Evolutionary conservation across 2,329 filamentous ascomycete species (phyloP).

Genomic region (Pseudogymnoascus sp.): DNA sequence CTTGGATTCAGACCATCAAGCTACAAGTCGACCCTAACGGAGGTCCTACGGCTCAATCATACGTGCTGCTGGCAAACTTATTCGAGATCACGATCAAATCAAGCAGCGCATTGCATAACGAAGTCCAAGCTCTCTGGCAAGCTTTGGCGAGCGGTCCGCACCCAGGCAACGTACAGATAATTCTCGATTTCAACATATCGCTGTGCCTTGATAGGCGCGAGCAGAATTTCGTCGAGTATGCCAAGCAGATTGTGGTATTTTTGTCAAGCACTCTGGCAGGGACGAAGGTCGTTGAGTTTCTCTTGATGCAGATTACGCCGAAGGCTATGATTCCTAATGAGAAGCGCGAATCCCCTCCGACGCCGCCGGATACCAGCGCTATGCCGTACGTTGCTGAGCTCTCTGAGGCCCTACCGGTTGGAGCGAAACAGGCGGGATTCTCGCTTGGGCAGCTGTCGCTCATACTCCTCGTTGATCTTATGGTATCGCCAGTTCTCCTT

Average conservation of each 20-base stretch:
- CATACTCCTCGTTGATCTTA: conserved; percentile 88
- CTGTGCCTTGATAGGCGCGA: conserved; percentile 89
- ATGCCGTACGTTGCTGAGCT: conserved; percentile 89
- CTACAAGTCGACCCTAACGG: conserved; percentile 86
- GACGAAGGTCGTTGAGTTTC: conserved; percentile 86
- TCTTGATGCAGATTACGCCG: conserved; percentile 82
- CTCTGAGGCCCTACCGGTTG: conserved; percentile 67
- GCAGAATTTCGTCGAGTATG: conserved; percentile 96
- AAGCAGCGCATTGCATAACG: conserved; percentile 80
- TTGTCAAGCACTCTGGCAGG: conserved; percentile 78
- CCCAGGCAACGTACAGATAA: conserved; percentile 85
- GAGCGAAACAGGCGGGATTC: conserved; percentile 85
- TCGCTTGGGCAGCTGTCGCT: conserved; percentile 88
- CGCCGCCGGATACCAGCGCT: conserved; percentile 63
- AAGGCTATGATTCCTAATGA: conserved; percentile 96
- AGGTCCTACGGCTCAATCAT: conserved; percentile 81
- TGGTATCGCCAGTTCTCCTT: conserved; percentile 84
- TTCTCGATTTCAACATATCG: conserved; percentile 92
- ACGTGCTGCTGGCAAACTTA: conserved; percentile 88
- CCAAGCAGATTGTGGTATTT: conserved; percentile 97
- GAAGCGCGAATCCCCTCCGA: conserved; percentile 59
- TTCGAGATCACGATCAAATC: conserved; percentile 95
- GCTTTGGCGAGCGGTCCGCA: conserved; percentile 88
- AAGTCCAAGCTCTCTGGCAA: conserved; percentile 96
- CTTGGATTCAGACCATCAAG: conserved; percentile 93